A percentile compares a stretch with the other conserved stretches of the same genome.
Conservation (phyloP, 305 asterid genomes). For the Fraxinus xanthoxyloides region DNA sequence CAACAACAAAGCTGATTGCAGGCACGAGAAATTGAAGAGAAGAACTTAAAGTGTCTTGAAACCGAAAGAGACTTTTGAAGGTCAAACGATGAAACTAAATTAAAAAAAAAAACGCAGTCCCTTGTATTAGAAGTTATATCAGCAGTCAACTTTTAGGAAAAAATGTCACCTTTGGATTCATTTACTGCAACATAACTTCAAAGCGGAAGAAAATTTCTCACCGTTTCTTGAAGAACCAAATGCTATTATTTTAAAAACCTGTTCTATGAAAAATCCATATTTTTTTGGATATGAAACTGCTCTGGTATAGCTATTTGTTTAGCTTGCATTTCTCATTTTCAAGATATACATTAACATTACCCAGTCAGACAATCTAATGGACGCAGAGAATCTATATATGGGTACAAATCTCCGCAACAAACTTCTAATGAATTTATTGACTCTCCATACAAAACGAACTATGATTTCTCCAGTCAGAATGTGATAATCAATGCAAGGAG, state of each 20-base stretch:
- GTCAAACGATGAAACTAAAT: not conserved
- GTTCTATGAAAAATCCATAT: not conserved
- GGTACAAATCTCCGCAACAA: not conserved
- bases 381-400: not conserved
- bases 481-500: slow-evolving; percentile 20
- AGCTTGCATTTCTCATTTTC: not conserved
- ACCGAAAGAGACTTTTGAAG: not conserved
- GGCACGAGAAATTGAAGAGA: not conserved
- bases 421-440: not conserved
- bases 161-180: not conserved
- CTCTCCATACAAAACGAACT: not conserved
- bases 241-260: not conserved
- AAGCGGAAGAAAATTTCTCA: not conserved
- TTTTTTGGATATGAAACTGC: not conserved
- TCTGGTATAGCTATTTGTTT: not conserved
- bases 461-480: not conserved
- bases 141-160: not conserved
- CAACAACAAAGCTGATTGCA: slow-evolving; percentile 19
- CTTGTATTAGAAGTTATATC: not conserved
- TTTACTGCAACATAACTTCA: not conserved
- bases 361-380: not conserved
- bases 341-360: not conserved
- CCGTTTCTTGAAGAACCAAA: not conserved
- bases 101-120: not conserved
- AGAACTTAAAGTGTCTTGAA: not conserved